Conservation (phyloP, 1,284 basidiomycete species). For the Neonothopanus nambi region DNA sequence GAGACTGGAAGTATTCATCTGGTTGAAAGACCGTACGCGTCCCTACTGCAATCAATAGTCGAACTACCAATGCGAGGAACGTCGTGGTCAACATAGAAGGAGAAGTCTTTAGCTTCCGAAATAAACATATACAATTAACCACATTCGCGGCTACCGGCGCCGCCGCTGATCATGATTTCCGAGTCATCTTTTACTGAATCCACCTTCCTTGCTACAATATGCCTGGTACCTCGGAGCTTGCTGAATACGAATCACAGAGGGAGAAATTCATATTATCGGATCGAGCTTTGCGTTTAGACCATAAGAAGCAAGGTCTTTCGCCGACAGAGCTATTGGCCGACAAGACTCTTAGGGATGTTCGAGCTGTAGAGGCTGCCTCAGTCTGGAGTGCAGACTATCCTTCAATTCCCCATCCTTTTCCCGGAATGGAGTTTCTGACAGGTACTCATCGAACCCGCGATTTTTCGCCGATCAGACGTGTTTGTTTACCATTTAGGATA, state of each 20-base stretch:
- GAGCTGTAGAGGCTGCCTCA: slow-evolving; percentile 50
- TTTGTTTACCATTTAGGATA: slow-evolving; percentile 24
- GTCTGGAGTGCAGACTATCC: slow-evolving; percentile 59
- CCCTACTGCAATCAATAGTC: slow-evolving; percentile 62
- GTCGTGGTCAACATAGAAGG: slow-evolving; percentile 8
- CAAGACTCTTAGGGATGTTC: slow-evolving; percentile 51
- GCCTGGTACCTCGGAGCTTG: neutral
- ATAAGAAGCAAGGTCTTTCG: slow-evolving; percentile 27
- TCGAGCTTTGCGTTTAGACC: slow-evolving; percentile 44
- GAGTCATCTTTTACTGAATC: neutral
- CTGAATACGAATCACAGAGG: slow-evolving; percentile 28
- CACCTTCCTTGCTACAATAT: neutral
- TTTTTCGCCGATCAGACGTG: neutral
- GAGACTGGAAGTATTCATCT: slow-evolving; percentile 95
- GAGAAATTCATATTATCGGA: slow-evolving; percentile 44
- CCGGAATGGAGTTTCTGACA: slow-evolving; percentile 77
- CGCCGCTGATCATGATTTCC: no score
- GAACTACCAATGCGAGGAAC: slow-evolving; percentile 40
- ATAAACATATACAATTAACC: no score
- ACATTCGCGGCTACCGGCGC: no score
- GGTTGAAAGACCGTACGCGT: slow-evolving; percentile 95
- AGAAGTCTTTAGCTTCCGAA: no score
- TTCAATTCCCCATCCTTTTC: slow-evolving; percentile 61
- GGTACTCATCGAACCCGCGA: slow-evolving; percentile 34
- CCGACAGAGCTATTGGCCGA: slow-evolving; percentile 54